Base-by-base conservation (phyloP, 192 early-diverging fungal species). In the Rhizophagus clarus region DNA sequence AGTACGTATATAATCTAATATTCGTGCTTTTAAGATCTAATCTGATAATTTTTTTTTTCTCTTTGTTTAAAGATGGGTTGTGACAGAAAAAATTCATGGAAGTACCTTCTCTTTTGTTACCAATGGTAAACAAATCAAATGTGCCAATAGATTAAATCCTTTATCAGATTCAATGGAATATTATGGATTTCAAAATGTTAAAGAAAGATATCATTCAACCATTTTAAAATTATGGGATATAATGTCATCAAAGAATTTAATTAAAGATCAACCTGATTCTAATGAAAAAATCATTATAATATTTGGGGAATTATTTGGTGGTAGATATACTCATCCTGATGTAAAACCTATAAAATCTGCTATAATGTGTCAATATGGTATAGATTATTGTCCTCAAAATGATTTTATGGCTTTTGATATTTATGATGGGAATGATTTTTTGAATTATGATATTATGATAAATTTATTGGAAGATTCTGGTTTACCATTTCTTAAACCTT, bases 241-340 rank as follows among this genome's bases (percentile, higher is more conserved):
- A 32, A 74, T 74, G 72, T 26, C 9, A 3, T 20, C 49, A 56
- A 74, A 60, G 20, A 61, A 74, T 17, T 26, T 74, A 9, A 74
- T 74, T 56, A 14, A 51, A 4, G 17, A 2, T 3, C 4, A 17
- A 20, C n/a, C 20, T 0, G 6, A 20, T 6, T 56, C 51, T 22
- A 6, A 20, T 42, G 69, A 37, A 34, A 37, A 37, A 40, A 37
- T 34, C 5, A n/a, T 71, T 42, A 71, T 40, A 20, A 37, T 71
- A 31, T 71, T 29, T 22, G 69, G 69, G 17, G 69, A 71, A 71
- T n/a, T 71, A 37, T 71, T 71, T 40, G 69, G 69, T 12, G 69
- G 69, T 17, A n/a, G 28, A 20, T 71, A 71, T 40, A 1, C 31
- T n/a, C 69, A 71, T 22, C 69, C 69, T 11, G 37, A 71, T 37